These are phyloP conservation scores for Strobilomyces echinocephalus DNA, from an alignment of 768 basidiomycete species.

Conservation along the genomic window DNA sequence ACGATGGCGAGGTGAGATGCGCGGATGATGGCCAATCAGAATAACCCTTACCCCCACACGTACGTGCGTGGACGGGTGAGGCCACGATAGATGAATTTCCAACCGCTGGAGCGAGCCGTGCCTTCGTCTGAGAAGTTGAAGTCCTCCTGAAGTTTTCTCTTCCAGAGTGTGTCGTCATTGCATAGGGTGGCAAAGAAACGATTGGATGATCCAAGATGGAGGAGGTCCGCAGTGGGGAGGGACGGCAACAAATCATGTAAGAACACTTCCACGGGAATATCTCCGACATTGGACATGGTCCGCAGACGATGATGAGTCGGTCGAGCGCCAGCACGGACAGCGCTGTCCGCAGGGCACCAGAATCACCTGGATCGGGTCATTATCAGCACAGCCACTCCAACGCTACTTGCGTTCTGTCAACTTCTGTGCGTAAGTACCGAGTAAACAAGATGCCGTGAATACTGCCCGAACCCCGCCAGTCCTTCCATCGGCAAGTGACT, in stretches of 20 bases:
- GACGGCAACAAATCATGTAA: conserved; percentile 66
- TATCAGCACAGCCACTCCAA: conserved; percentile 23
- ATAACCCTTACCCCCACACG: conserved; percentile 55
- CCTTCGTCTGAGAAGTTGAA: conserved; percentile 72
- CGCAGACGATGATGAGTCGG: background rate
- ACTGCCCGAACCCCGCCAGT: background rate
- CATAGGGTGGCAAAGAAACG: conserved; percentile 57
- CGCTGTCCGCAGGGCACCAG: background rate
- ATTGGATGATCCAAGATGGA: conserved; percentile 56
- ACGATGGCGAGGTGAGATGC: background rate
- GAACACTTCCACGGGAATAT: conserved; percentile 73
- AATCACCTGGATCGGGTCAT: conserved; percentile 12
- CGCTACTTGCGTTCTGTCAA: background rate
- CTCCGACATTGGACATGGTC: conserved; percentile 39
- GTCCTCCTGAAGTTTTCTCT: conserved; percentile 58
- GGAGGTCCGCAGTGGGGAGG: conserved; percentile 51
- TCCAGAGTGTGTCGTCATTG: conserved; percentile 78
- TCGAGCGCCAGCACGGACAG: background rate
- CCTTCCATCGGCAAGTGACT: background rate
- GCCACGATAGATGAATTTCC: conserved; percentile 75
- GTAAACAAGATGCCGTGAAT: background rate
- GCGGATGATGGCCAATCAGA: background rate
- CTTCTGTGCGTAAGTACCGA: background rate
- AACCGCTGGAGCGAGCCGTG: conserved; percentile 73
- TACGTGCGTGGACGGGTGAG: conserved; percentile 50